Evolutionary conservation across 352 stramenopile species (phyloP), one percentile per base, ranked within the genome.

Genomic region (Pythium angustatum): DNA sequence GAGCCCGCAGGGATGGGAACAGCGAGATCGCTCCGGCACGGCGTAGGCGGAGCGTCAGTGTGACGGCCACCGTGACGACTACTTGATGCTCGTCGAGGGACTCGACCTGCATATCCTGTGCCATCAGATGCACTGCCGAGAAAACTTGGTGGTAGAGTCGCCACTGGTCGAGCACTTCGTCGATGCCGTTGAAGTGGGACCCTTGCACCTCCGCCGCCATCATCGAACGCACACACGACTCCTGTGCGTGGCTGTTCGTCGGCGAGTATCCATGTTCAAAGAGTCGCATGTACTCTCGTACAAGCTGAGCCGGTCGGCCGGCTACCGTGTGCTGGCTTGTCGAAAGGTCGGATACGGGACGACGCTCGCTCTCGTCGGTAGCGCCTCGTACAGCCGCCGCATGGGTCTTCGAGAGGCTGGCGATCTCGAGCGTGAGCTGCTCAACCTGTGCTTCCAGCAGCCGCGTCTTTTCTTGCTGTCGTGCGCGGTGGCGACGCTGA

Each of bases 401-500:
- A 19, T 33, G 54, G 14, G 33, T 61, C 27, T 36, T 27, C 75
- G 62, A 17, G 65, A 68, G 22, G 27, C 28, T 34, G 7, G 28
- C 40, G 40, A 61, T 43, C 28, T 80, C 62, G 14, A 66, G 54
- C 50, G 73, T 67, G 45, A 89, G 71, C 38, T 64, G 64, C 28
- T 76, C 66, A 12, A 88, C 75, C 22, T 81, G 65, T 1, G 65
- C 60, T 24, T 75, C 34, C 8, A 91, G 56, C n/a, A 41, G 52
- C 38, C 76, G 44, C 21, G 86, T 72, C 12, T 88, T 70, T 15
- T 78, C 60, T 48, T 89, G 88, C 54, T 88, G 77, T 69, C 87
- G 85, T 47, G 79, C 81, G 22, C 81, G 78, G 57, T 90, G 83
- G 57, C 71, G 79, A 2, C 76, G 79, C 60, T 92, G 81, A 59